Conservation (phyloP, 345 rosid species). For the Chamaenerion angustifolium region DNA sequence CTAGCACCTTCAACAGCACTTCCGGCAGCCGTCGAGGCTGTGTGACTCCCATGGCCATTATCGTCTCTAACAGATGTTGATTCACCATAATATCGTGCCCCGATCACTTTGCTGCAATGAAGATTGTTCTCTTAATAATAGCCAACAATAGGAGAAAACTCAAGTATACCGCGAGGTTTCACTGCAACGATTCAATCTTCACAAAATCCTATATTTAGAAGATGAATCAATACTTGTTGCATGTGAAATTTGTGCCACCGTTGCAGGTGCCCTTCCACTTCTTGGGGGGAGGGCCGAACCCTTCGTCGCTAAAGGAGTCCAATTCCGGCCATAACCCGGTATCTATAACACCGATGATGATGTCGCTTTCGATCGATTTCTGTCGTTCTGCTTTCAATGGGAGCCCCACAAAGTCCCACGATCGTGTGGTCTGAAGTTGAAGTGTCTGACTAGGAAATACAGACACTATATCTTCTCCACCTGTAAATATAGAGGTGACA, state of each 20-base stretch:
- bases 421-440: constrained; percentile 32
- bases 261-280: constrained; percentile 14
- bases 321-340: constrained; percentile 10
- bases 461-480: constrained; percentile 24
- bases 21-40: constrained; percentile 63
- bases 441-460: constrained; percentile 26
- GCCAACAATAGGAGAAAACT: no score
- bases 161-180: no score
- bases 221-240: constrained; percentile 28
- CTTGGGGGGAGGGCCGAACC: constrained; percentile 6
- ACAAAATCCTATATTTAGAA: no score
- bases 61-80: constrained; percentile 15
- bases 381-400: constrained; percentile 3
- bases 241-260: constrained; percentile 9
- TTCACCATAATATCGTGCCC: constrained; percentile 19
- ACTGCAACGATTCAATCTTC: no score
- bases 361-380: constrained; percentile 2
- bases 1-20: constrained; percentile 10
- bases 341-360: constrained; percentile 15
- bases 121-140: no score
- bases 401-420: constrained; percentile 50
- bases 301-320: constrained; percentile 7
- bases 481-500: background rate
- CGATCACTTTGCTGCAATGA: constrained; percentile 23
- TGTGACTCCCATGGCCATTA: constrained; percentile 35